These are phyloP conservation scores for Claviceps spartinae DNA, from an alignment of 2,329 filamentous ascomycete genomes.

Conservation along the genomic window DNA sequence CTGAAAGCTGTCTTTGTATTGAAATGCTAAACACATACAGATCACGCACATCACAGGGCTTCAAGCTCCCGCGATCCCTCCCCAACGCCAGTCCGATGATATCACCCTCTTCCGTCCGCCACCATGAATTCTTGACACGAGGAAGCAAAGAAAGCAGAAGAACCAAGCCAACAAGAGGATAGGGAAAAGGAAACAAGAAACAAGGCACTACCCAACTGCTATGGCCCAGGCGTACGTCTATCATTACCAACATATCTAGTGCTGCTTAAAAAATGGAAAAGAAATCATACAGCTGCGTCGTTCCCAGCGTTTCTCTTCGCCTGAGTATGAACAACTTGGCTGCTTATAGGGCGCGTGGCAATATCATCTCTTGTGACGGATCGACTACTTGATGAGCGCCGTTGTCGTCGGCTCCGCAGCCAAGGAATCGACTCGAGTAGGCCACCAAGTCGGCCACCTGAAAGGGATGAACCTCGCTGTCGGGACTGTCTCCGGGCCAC, in stretches of 20 bases:
- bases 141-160: neutral
- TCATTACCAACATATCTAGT: neutral
- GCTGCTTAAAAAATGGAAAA: neutral
- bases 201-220: neutral
- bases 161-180: neutral
- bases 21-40: too few species aligned
- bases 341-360: neutral
- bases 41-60: too few species aligned
- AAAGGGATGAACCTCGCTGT: constrained; percentile 27
- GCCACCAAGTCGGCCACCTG: constrained; percentile 37
- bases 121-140: neutral
- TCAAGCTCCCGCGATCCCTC: too few species aligned
- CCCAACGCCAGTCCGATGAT: too few species aligned
- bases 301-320: neutral
- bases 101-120: too few species aligned
- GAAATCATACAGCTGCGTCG: constrained; percentile 21
- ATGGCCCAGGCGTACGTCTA: neutral
- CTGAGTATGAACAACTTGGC: neutral
- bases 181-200: neutral
- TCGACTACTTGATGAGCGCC: constrained; percentile 6
- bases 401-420: constrained; percentile 25
- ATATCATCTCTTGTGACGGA: constrained; percentile 3
- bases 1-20: neutral
- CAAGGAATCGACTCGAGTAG: constrained; percentile 39
- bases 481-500: constrained; percentile 34